Conservation (phyloP, 768 basidiomycete species). For the Neoboletus subvelutipes region DNA sequence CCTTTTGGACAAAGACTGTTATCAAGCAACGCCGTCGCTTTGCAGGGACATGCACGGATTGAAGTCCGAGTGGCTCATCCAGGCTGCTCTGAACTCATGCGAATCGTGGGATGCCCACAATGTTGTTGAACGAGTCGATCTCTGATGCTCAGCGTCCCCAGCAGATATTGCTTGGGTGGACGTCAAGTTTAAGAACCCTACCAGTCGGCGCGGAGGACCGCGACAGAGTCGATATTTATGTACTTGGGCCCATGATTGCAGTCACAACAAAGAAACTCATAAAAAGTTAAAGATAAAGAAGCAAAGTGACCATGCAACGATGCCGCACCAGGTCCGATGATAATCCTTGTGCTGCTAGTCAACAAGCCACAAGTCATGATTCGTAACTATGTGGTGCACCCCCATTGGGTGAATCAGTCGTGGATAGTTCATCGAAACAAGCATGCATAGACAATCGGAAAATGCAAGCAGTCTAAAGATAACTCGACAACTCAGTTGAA, state of each 20-base stretch:
- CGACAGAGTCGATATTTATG: background rate
- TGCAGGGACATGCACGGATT: background rate
- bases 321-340: background rate
- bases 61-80: constrained; percentile 5
- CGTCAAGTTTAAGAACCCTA: background rate
- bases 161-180: background rate
- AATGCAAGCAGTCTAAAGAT: background rate
- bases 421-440: background rate
- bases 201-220: background rate
- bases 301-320: background rate
- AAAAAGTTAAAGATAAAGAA: background rate
- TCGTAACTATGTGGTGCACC: background rate
- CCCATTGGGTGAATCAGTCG: background rate
- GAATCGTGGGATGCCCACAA: background rate
- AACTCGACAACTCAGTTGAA: background rate
- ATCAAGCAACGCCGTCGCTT: background rate
- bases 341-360: background rate
- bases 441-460: background rate
- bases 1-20: constrained; percentile 9
- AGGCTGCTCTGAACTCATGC: background rate
- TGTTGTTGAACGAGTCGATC: background rate
- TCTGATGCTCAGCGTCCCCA: background rate
- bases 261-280: background rate
- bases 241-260: background rate
- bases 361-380: background rate